Conservation (phyloP, 2,329 filamentous ascomycete genomes). For the Fonsecaea monophora region DNA sequence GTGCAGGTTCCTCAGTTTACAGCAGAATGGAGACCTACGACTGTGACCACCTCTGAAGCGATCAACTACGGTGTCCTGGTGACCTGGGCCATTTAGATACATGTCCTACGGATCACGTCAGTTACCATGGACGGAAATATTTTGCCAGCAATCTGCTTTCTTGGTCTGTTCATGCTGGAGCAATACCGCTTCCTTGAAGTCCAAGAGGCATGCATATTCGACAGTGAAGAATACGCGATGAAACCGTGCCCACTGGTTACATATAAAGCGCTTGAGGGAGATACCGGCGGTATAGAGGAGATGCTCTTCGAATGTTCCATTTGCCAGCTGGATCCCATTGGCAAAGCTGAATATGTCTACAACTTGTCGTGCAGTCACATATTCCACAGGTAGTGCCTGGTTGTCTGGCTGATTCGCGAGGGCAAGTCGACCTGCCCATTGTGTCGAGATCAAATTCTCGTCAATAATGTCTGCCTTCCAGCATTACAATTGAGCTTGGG, state of each 20-base stretch:
- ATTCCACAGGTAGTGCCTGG: conserved; percentile 25
- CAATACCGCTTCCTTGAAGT: conserved; percentile 27
- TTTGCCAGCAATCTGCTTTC: conserved; percentile 22
- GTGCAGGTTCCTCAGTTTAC: conserved; percentile 11
- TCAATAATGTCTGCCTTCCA: conserved; percentile 7
- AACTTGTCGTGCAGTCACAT: conserved; percentile 21
- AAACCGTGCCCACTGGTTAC: conserved; percentile 13
- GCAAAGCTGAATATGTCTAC: conserved; percentile 19
- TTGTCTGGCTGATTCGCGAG: conserved; percentile 16
- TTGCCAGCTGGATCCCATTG: conserved; percentile 25
- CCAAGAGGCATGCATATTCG: conserved; percentile 25
- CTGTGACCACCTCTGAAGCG: conserved; percentile 3
- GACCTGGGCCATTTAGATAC: conserved; percentile 25
- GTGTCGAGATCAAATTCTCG: conserved; percentile 19
- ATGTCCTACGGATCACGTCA: conserved; percentile 25
- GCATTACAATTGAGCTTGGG: neutral
- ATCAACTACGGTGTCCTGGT: conserved; percentile 19
- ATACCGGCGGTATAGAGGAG: conserved; percentile 1
- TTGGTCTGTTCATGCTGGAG: conserved; percentile 23
- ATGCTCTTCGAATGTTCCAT: conserved; percentile 18
- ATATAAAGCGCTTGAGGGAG: conserved; percentile 1
- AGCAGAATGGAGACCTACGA: neutral
- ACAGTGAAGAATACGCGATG: conserved; percentile 8
- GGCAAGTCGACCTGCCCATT: conserved; percentile 11
- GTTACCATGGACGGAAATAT: conserved; percentile 14